Base-by-base conservation (phyloP, 768 basidiomycete genomes). In the Podaxis pistillaris region DNA sequence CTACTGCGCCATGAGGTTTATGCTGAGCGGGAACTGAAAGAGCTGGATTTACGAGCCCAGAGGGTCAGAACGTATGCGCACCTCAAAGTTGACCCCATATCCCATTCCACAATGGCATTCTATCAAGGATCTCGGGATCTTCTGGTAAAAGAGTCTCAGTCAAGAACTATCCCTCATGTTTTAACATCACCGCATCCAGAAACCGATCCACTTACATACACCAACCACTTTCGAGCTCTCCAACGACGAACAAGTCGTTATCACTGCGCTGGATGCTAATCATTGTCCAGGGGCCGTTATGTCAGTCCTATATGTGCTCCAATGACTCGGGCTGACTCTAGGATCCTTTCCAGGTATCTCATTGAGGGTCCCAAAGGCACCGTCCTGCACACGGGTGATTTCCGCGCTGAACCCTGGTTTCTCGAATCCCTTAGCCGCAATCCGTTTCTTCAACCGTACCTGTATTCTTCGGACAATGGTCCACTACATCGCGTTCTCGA, bases 261-360 rank as follows among this genome's bases (percentile, higher is more conserved):
- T 97, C 61, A 96, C 94, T 0, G 80, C 91, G 9, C 73, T 97
- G 7, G 92, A 96, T 68, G 96, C 96, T 0, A 97, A 97, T 69
- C 96, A 98, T 72, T 97, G 95, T 71, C 96, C 94, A 11, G 96
- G 96, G 0, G 89, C 94, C 0, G 89, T 94, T 46, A 96, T 98
- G 95, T 94, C 68, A 28, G 86, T 75, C 3, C 30, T 19, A 8
- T 24, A 46, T 49, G 33, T 36, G 8, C 11, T 33, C 7, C 38
- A 44, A 12, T 19, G 44, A 47, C 30, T n/a, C 46, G 15, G 17
- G 8, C 33, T 50, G 17, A 52, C 22, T n/a, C 11, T 13, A 30
- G 47, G 33, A 4, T 50, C 4, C 28, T 15, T 26, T 37, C 17
- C 65, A 96, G 94, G 90, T 96, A 91, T 69, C 81, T 95, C 17